Base-by-base conservation (phyloP, 208 protist genomes). In the Phytomonas francai region DNA sequence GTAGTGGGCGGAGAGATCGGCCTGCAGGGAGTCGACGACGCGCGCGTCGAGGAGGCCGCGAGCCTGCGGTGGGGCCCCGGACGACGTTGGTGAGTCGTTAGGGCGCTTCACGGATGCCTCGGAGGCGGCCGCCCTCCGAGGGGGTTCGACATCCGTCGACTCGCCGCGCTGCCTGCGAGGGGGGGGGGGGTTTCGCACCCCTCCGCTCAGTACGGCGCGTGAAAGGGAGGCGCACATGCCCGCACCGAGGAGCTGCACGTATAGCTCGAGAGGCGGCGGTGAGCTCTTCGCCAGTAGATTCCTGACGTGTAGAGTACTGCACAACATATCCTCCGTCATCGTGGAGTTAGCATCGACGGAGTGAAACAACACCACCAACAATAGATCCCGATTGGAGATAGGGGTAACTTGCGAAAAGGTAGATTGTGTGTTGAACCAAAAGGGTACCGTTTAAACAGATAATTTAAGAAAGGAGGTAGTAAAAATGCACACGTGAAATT, bases 151-250 rank as follows among this genome's bases (percentile, higher is more conserved):
- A n/a, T n/a, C n/a, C n/a, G n/a, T n/a, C n/a, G n/a, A n/a, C n/a
- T n/a, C n/a, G n/a, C n/a, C n/a, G n/a, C n/a, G n/a, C n/a, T n/a
- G n/a, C n/a, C n/a, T n/a, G n/a, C n/a, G n/a, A n/a, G n/a, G n/a
- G n/a, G 33, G 33, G 33, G 33, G 3, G 33, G 33, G 33, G 33
- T 3, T 36, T 36, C 8, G 33, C 5, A 3, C 33, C 8, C 3
- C 8, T 36, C 8, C 33, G 39, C 39, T 56, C 22, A 84, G 28
- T 16, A 81, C 71, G 1, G 68, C 28, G 14, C 78, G 71, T 3
- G 89, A 94, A 6, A 94, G 76, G 3, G 81, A 67, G 2, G 84
- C 89, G 63, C 86, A 94, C n/a, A 90, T 82, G 66, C 83, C 76
- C 0, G 85, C 83, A 11, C 82, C 85, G 16, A 88, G 57, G 14